Evolutionary conservation across 176 grass and related monocot genomes (phyloP).

Genomic region (Miscanthus lutarioriparius): DNA sequence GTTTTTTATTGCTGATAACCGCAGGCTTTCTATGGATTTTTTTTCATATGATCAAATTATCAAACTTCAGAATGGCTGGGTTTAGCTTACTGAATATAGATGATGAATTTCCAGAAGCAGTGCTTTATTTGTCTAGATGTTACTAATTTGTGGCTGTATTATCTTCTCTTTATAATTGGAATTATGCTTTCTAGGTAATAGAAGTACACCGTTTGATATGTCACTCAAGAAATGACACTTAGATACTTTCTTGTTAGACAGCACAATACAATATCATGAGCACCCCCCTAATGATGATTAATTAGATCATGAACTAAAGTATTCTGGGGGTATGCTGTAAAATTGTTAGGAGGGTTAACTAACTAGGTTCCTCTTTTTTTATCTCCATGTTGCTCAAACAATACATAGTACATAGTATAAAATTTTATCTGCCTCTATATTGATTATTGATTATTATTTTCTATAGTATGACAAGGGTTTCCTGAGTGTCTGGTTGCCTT

Average conservation of each 20-base stretch:
- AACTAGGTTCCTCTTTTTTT: neutral
- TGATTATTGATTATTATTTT: constrained; percentile 20
- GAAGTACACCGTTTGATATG: neutral
- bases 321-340: neutral
- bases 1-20: neutral
- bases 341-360: neutral
- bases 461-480: neutral
- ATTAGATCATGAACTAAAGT: neutral
- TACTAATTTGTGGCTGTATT: constrained; percentile 8
- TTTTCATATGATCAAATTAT: neutral
- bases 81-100: constrained; percentile 19
- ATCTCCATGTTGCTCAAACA: neutral
- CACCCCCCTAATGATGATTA: neutral
- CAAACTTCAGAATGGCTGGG: neutral
- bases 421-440: neutral
- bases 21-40: neutral
- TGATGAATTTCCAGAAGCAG: neutral
- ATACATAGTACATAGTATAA: neutral
- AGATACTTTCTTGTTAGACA: neutral
- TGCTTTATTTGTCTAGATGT: neutral
- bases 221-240: constrained; percentile 8
- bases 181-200: constrained; percentile 13
- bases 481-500: constrained; percentile 20
- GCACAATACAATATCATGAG: neutral
- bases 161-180: constrained; percentile 8